A percentile compares a stretch with the other conserved stretches of the same genome.
These are phyloP conservation scores for Ascochyta lentis DNA, from an alignment of 2,329 filamentous ascomycete genomes.

Conservation along the genomic window DNA sequence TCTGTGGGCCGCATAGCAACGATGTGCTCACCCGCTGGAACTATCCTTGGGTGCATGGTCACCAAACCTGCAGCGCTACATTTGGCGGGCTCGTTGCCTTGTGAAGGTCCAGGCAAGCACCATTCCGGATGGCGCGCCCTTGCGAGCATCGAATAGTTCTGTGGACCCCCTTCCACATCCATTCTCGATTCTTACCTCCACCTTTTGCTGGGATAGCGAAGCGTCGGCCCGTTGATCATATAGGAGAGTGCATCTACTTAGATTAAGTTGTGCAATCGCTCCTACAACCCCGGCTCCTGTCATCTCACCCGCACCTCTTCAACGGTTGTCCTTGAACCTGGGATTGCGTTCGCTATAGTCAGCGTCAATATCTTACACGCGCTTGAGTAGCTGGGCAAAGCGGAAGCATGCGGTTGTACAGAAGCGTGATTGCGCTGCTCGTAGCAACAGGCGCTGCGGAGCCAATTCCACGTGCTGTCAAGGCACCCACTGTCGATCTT, in stretches of 20 bases:
- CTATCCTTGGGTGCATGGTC: constrained; percentile 4
- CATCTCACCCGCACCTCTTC: constrained; percentile 12
- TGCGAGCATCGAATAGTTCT: background rate
- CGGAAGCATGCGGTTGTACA: constrained; percentile 23
- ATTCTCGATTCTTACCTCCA: background rate
- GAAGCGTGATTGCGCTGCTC: constrained; percentile 26
- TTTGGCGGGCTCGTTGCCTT: constrained; percentile 3
- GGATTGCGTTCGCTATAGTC: constrained; percentile 10
- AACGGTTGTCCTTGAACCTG: constrained; percentile 14
- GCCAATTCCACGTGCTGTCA: constrained; percentile 29
- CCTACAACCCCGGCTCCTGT: constrained; percentile 24
- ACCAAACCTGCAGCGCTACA: background rate
- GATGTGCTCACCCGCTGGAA: constrained; percentile 3
- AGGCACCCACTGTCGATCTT: constrained; percentile 39
- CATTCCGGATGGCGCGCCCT: constrained; percentile 14
- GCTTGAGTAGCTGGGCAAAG: constrained; percentile 12
- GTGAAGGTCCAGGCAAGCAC: constrained; percentile 23
- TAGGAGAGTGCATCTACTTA: constrained; percentile 13
- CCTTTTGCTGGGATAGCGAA: background rate
- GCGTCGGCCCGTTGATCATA: constrained; percentile 15
- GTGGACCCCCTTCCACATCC: background rate
- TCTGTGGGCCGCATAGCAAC: constrained; percentile 7
- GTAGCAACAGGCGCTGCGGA: constrained; percentile 24
- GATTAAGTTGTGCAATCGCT: constrained; percentile 24
- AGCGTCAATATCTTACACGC: background rate